Base-by-base conservation (phyloP, 805 yeast genomes). In the Metschnikowia continentalis region DNA sequence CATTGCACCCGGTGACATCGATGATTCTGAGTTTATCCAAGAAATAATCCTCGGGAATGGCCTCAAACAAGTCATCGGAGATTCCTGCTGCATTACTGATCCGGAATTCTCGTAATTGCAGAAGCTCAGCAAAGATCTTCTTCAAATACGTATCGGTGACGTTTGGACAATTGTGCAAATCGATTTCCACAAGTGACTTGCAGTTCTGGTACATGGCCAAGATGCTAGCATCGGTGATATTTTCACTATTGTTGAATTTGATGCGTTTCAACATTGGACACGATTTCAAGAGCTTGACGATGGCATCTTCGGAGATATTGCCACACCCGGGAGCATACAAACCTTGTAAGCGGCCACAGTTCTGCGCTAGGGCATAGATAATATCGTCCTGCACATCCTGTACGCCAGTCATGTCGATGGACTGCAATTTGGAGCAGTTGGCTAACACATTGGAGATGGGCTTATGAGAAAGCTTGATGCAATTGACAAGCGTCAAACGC, bases 381-480 rank as follows among this genome's bases (percentile, higher is more conserved):
- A 90, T 82, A 41, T 77, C 82, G 70, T 91, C 97, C 49, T 74
- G 77, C 48, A 74, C 68, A 54, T 78, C 82, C 40, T 75, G 76
- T 5, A 89, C 86, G 7, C 94, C 94, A 0, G 96, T 85, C 59
- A 92, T 76, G 69, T 92, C 98, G 46, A 92, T 84, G 40, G 95
- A 86, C 66, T 88, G 96, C 52, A 92, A 71, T 54, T 81, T 77
- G 53, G 77, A 76, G 67, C 96, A 90, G 19, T 82, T 81, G 46
- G 71, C 63, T 32, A 92, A 68, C 5, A 90, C 81, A 2, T 70
- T 70, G 2, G 85, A 74, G 35, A 92, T 78, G n/a, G 89, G 81
- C 5, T 47, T 59, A 55, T 83, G 81, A 0, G 87, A 69, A 23
- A 92, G 68, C 51, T 79, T 75, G 20, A 82, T 74, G 67, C 97